Base-by-base conservation (phyloP, 345 rosid species). In the Iberis pinnata region DNA sequence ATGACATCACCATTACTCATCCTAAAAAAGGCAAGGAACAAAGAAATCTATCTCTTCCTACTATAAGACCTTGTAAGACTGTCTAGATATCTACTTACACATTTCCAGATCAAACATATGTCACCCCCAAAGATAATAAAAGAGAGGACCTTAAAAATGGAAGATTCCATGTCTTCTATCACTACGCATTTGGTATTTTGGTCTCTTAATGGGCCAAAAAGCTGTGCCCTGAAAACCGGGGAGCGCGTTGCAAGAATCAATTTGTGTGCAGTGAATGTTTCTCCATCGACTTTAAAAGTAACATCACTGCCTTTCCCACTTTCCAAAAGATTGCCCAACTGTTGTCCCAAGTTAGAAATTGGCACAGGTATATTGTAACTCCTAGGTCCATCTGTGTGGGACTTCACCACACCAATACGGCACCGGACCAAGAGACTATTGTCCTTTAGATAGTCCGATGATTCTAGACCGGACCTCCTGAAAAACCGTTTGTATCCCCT, bases 401-500 rank as follows among this genome's bases (percentile, higher is more conserved):
- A 82, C 69, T 67, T 80, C 66, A 85, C 95, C 43, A 82, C 95
- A 56, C 95, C 89, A n/a, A 84, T 86, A 65, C 79, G 76, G 43
- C 94, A 82, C 27, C 72, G 65, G 61, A 84, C 74, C 58, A 69
- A 70, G 46, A 84, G 84, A 64, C 78, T 78, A 56, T 84, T 71
- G 26, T 81, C 84, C 67, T 82, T 84, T 19, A 84, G 71, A 72
- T 64, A 84, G 29, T 84, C 94, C 9, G 94, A 84, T 46, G 79
- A 64, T 61, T 79, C 94, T 17, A 84, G 52, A 70, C 67, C 50
- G 19, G 58, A 49, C 70, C 94, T 88, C 66, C 61, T 84, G 68
- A 73, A 88, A 74, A 84, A 88, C 49, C 88, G 75, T 60, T 84
- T 84, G 76, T 84, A 84, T 32, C 96, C 96, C 96, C 96, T 88